These are phyloP conservation scores for Ganoderma lingzhi DNA, from an alignment of 1,284 basidiomycete genomes.

Conservation along the genomic window DNA sequence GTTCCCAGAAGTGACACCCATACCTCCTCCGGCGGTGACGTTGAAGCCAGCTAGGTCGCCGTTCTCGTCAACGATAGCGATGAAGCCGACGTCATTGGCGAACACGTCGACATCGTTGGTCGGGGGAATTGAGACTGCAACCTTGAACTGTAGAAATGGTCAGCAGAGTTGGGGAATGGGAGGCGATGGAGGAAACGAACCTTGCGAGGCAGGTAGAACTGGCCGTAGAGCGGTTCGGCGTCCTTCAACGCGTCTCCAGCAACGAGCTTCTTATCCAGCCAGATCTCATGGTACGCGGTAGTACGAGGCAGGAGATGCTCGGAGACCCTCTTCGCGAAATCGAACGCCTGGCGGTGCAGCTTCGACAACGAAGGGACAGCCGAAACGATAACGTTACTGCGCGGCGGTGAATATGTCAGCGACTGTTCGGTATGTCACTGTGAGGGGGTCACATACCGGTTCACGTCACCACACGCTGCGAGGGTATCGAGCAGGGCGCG, in stretches of 20 bases:
- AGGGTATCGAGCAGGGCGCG: slow-evolving; percentile 92
- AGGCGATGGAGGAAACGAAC: slow-evolving; percentile 46
- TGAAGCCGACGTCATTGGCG: slow-evolving; percentile 96
- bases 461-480: slow-evolving; percentile 98
- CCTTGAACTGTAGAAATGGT: slow-evolving; percentile 81
- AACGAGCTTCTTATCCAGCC: slow-evolving; percentile 96
- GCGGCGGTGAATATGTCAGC: not conserved
- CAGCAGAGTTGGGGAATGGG: slow-evolving; percentile 11
- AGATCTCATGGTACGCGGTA: slow-evolving; percentile 98
- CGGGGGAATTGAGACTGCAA: slow-evolving; percentile 96
- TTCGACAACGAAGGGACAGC: slow-evolving; percentile 90
- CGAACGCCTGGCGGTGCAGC: slow-evolving; percentile 86
- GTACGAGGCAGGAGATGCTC: slow-evolving; percentile 91
- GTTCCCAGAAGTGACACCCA: slow-evolving; percentile 99
- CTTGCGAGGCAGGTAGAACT: slow-evolving; percentile 96
- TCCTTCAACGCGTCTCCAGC: slow-evolving; percentile 93
- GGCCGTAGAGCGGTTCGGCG: slow-evolving; percentile 95
- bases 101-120: slow-evolving; percentile 98
- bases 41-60: slow-evolving; percentile 90
- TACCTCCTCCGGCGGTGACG: slow-evolving; percentile 92
- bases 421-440: not conserved
- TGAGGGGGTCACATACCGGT: slow-evolving; percentile 60
- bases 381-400: slow-evolving; percentile 91
- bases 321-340: slow-evolving; percentile 89
- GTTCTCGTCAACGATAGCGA: slow-evolving; percentile 83